Base-by-base conservation (phyloP, 257 asterid genomes). In the Prunella vulgaris region DNA sequence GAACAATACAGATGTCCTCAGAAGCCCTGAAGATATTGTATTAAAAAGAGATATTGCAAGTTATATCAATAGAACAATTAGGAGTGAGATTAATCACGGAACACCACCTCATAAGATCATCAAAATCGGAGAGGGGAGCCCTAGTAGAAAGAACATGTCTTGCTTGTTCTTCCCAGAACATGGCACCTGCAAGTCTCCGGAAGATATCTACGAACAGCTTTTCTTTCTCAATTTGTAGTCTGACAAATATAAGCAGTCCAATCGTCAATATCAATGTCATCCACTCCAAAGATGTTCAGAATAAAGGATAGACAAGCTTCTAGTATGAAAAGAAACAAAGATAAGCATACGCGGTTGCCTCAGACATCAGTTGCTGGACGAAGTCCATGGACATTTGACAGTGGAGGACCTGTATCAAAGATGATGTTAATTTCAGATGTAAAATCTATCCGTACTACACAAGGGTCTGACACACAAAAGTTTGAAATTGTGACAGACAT, bases 181-280 rank as follows among this genome's bases (percentile, higher is more conserved):
- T 17, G 60, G 90, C 95, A 74, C 66, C 60, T 14, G 79, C 80
- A 46, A 76, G 81, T 57, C 80, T 80, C 66, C 69, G 74, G 59
- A 85, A 83, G 52, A 90, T 77, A 77, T 82, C 90, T 76, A 82
- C 54, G 71, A 93, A 93, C 42, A 82, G 69, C 76, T 88, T 84
- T 86, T 93, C 98, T 72, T 82, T 80, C 78, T 84, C 90, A 75
- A 93, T 85, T 82, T 88, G 97, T 70, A 88, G 78, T 76, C 98
- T 93, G 96, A 68, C 72, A 75, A 68, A 75, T 60, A 74, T 53
- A 68, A 62, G 67, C 73, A 81, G 75, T 78, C 73, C 63, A 78
- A 51, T 74, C 71, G 21, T 71, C 76, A 70, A 64, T 54, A 66
- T 60, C 30, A 42, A 68, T 59, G 56, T 44, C 66, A 66, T 56